Conservation (phyloP, 345 rosid species). For the Psidium guajava region DNA sequence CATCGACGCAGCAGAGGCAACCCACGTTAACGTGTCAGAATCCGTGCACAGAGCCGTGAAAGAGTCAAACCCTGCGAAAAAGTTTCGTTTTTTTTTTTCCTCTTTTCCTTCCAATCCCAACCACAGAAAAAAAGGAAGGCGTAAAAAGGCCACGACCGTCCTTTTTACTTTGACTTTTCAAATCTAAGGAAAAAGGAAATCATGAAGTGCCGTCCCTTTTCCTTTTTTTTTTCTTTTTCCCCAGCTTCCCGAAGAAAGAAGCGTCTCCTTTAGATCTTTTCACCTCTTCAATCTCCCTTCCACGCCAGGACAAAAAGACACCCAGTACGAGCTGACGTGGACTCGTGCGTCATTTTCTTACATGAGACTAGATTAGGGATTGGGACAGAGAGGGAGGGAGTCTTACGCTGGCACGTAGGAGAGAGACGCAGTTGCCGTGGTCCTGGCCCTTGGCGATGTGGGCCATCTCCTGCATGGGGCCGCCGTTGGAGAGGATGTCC, state of each 20-base stretch:
- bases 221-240: not conserved
- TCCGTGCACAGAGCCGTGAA: not conserved
- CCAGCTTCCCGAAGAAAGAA: not conserved
- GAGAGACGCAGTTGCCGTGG: slow-evolving; percentile 91
- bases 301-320: slow-evolving; percentile 8
- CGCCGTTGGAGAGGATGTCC: slow-evolving; percentile 96
- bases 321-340: slow-evolving; percentile 11
- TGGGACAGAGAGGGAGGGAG: not conserved
- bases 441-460: slow-evolving; percentile 94
- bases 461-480: slow-evolving; percentile 97
- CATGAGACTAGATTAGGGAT: not conserved
- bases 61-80: slow-evolving; percentile 11
- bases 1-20: not conserved
- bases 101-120: not conserved
- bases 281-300: not conserved
- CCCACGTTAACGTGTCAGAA: not conserved
- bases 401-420: slow-evolving; percentile 74
- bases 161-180: slow-evolving; percentile 51
- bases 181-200: not conserved
- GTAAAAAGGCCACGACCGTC: not conserved
- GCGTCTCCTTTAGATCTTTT: slow-evolving; percentile 7
- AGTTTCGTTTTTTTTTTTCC: not conserved
- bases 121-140: not conserved
- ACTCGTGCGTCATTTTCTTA: slow-evolving; percentile 4
- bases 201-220: not conserved